Percentiles rank a stretch among this genome's conserved stretches.
Conservation (phyloP, 1,284 basidiomycete species). For the Singerocomus inundabilis region DNA sequence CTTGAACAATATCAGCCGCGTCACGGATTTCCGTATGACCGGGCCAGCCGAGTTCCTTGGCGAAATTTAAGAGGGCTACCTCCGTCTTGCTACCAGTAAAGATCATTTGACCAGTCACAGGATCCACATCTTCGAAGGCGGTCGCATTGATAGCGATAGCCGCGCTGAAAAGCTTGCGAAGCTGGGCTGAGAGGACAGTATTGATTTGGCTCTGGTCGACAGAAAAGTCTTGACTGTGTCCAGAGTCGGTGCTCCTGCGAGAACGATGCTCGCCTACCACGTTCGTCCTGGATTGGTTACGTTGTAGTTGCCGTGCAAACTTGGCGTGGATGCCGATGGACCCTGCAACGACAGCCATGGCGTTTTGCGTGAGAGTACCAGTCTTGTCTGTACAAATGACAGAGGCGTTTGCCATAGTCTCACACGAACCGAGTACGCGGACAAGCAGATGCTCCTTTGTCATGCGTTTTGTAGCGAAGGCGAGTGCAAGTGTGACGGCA, state of each 20-base stretch:
- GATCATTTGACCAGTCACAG: constrained; percentile 58
- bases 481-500: constrained; percentile 93
- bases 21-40: constrained; percentile 74
- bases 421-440: constrained; percentile 92
- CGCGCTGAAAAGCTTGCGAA: constrained; percentile 77
- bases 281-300: constrained; percentile 76
- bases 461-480: constrained; percentile 98
- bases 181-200: constrained; percentile 57
- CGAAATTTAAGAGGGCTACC: constrained; percentile 88
- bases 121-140: constrained; percentile 85
- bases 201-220: constrained; percentile 78
- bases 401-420: constrained; percentile 98
- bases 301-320: constrained; percentile 79
- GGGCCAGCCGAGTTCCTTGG: constrained; percentile 83
- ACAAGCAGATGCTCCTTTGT: constrained; percentile 93
- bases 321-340: constrained; percentile 92
- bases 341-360: constrained; percentile 95
- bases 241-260: constrained; percentile 37
- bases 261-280: constrained; percentile 55
- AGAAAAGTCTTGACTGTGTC: constrained; percentile 73
- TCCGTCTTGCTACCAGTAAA: constrained; percentile 98
- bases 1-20: constrained; percentile 70
- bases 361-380: constrained; percentile 90
- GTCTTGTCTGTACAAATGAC: constrained; percentile 98
- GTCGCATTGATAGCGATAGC: constrained; percentile 94